A percentile compares a stretch with the other conserved stretches of the same genome.
These are phyloP conservation scores for Austroboletus festivus DNA, from an alignment of 768 basidiomycete genomes.

Conservation along the genomic window DNA sequence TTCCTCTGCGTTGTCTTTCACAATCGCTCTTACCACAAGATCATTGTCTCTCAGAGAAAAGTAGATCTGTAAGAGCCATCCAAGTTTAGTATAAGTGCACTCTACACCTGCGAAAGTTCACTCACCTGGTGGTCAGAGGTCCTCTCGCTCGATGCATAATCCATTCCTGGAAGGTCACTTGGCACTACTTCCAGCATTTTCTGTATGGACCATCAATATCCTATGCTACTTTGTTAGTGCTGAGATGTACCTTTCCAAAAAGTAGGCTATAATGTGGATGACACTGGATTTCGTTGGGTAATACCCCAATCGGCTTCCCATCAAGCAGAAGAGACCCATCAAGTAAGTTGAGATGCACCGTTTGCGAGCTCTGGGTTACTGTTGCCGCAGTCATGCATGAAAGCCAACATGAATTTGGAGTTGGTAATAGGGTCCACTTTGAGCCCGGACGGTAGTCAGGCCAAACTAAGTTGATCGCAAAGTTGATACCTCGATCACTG, in stretches of 20 bases:
- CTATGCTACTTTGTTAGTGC: neutral
- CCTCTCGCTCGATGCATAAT: neutral
- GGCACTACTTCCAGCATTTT: neutral
- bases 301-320: neutral
- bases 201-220: neutral
- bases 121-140: neutral
- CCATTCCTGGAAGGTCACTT: neutral
- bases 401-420: neutral
- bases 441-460: neutral
- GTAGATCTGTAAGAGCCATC: neutral
- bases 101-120: neutral
- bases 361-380: neutral
- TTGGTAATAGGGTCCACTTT: neutral
- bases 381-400: neutral
- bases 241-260: neutral
- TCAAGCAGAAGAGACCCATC: neutral
- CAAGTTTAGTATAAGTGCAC: neutral
- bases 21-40: neutral
- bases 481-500: neutral
- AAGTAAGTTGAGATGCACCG: neutral
- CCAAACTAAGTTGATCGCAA: neutral
- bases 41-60: neutral
- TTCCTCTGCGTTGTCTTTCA: neutral
- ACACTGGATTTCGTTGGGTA: neutral
- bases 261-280: neutral